phyloP scores from a whole-genome alignment of 2,329 filamentous ascomycete species.

The Fusarium coicis region DNA sequence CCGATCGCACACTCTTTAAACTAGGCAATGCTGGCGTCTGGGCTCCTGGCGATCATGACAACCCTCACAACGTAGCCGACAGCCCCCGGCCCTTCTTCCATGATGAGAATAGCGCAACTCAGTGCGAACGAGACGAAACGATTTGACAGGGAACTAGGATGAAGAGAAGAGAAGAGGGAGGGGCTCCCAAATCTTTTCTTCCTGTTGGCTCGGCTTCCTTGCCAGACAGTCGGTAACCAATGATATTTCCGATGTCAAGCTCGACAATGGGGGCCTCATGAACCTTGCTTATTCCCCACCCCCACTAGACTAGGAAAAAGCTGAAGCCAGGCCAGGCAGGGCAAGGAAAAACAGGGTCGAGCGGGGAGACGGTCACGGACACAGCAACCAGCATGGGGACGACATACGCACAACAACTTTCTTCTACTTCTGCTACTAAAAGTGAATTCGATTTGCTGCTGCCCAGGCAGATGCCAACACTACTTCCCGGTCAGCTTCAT shows the following conservation, averaged over 20 bases:
- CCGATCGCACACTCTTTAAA: neutral
- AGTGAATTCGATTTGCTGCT: constrained; percentile 1
- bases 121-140: neutral
- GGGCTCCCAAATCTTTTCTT: constrained; percentile 22
- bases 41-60: constrained; percentile 20
- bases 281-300: constrained; percentile 17
- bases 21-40: neutral
- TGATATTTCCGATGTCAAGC: neutral
- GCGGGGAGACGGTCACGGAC: neutral
- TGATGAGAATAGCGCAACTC: constrained; percentile 6
- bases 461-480: neutral
- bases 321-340: neutral
- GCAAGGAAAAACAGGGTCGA: constrained; percentile 2
- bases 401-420: neutral
- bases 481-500: neutral
- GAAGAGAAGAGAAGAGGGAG: neutral
- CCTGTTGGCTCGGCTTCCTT: constrained; percentile 37
- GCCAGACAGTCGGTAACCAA: constrained; percentile 33
- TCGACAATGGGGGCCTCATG: constrained; percentile 12
- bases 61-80: neutral
- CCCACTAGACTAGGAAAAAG: neutral
- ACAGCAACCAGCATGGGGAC: neutral
- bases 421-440: neutral
- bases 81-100: constrained; percentile 2
- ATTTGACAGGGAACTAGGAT: neutral